Percentiles rank a stretch among this genome's conserved stretches.
Evolutionary conservation across 2,329 filamentous ascomycete species (phyloP).

Genomic region (Alternaria infectoria): DNA sequence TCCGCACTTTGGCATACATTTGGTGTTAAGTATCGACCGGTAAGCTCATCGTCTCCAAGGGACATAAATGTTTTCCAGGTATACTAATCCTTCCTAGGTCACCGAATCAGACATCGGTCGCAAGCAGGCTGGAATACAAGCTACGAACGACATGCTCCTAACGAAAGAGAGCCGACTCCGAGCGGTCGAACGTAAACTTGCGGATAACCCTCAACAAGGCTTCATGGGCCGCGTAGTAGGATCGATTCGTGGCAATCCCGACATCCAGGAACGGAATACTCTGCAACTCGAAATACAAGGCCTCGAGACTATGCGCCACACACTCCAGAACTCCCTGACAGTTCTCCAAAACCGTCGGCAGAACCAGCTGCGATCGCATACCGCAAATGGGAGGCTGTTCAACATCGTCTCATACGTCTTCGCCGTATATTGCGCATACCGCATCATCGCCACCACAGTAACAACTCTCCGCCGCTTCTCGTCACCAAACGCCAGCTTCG

Average conservation of each 20-base stretch:
- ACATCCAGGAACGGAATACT: constrained; percentile 59
- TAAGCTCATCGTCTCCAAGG: constrained; percentile 25
- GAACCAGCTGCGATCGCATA: constrained; percentile 71
- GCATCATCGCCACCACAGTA: constrained; percentile 74
- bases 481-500: constrained; percentile 60
- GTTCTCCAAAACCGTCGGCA: constrained; percentile 68
- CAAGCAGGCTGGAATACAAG: constrained; percentile 79
- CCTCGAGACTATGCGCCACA: constrained; percentile 78
- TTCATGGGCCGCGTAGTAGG: constrained; percentile 78
- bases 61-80: not conserved
- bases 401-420: constrained; percentile 72
- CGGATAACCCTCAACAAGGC: constrained; percentile 58
- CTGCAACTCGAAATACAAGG: constrained; percentile 79
- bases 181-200: constrained; percentile 69
- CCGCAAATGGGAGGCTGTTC: constrained; percentile 68
- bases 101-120: constrained; percentile 76
- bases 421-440: constrained; percentile 83
- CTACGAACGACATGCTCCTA: constrained; percentile 78
- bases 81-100: constrained; percentile 49
- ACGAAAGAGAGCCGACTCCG: constrained; percentile 76
- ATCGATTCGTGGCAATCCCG: constrained; percentile 68
- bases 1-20: constrained; percentile 87
- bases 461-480: constrained; percentile 69
- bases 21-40: constrained; percentile 66
- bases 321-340: constrained; percentile 69